A percentile compares a stretch with the other conserved stretches of the same genome.
Evolutionary conservation across 306 rosid genomes (phyloP).

Genomic region (Lathyrus oleraceus): DNA sequence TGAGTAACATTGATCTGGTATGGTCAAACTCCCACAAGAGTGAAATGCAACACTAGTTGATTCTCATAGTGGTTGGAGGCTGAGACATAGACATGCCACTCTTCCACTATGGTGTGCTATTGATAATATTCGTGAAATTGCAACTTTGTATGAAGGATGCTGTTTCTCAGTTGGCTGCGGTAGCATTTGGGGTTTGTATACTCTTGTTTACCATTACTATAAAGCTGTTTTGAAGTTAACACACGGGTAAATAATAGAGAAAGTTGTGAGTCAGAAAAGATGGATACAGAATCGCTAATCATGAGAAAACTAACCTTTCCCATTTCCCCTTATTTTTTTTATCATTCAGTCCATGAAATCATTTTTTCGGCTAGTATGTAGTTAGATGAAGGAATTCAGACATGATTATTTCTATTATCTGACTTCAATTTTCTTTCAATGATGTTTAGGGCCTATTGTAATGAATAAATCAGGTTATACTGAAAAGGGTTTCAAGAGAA

Average conservation of each 20-base stretch:
- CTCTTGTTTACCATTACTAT: not conserved
- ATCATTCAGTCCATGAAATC: not conserved
- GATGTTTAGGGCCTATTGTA: slow-evolving; percentile 83
- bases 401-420: slow-evolving; percentile 25
- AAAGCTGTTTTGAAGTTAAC: not conserved
- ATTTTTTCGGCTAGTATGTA: slow-evolving; percentile 6
- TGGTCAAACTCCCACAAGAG: not conserved
- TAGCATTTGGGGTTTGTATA: not conserved
- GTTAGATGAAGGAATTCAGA: slow-evolving; percentile 14
- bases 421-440: slow-evolving; percentile 33
- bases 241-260: not conserved
- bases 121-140: not conserved
- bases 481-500: slow-evolving; percentile 96
- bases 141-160: not conserved
- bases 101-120: not conserved
- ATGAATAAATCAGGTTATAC: slow-evolving; percentile 83
- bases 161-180: not conserved
- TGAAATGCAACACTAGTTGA: not conserved
- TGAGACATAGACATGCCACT: not conserved
- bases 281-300: not conserved
- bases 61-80: not conserved
- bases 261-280: slow-evolving; percentile 10
- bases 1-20: not conserved
- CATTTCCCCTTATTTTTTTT: no score
- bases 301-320: not conserved